These are phyloP conservation scores for Friedmanniomyces endolithicus DNA, from an alignment of 495 filamentous ascomycete species.

Conservation along the genomic window DNA sequence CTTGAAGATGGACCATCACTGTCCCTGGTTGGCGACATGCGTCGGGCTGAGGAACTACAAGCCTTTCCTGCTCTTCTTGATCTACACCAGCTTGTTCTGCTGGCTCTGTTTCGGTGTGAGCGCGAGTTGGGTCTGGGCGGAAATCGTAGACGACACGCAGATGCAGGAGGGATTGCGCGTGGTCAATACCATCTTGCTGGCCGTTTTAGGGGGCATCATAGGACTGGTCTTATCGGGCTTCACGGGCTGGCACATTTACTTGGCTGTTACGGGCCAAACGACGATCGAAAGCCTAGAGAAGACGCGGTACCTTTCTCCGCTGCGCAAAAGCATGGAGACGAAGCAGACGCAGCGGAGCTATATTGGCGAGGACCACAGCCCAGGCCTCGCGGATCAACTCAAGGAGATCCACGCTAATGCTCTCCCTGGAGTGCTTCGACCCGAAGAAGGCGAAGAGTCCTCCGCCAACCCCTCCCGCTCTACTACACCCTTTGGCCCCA, in stretches of 20 bases:
- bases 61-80: constrained; percentile 82
- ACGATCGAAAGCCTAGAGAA: constrained; percentile 95
- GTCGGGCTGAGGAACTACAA: constrained; percentile 93
- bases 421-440: constrained; percentile 63
- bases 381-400: constrained; percentile 61
- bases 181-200: constrained; percentile 79
- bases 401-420: constrained; percentile 72
- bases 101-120: constrained; percentile 64
- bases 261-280: constrained; percentile 66
- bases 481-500: constrained; percentile 2
- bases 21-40: constrained; percentile 93
- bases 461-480: constrained; percentile 1
- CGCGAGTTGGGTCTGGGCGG: constrained; percentile 63
- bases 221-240: constrained; percentile 80
- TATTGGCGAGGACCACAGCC: constrained; percentile 36
- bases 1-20: constrained; percentile 99
- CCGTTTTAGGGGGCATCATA: constrained; percentile 80
- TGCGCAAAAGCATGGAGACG: constrained; percentile 52
- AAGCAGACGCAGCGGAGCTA: constrained; percentile 30
- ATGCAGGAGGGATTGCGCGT: constrained; percentile 49
- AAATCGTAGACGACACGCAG: constrained; percentile 50
- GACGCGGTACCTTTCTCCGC: constrained; percentile 74
- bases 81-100: constrained; percentile 82
- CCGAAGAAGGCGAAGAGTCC: constrained; percentile 60
- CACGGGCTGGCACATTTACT: constrained; percentile 80